phyloP scores from a whole-genome alignment of 768 basidiomycete species.

The Chalciporus pseudorubinellus region DNA sequence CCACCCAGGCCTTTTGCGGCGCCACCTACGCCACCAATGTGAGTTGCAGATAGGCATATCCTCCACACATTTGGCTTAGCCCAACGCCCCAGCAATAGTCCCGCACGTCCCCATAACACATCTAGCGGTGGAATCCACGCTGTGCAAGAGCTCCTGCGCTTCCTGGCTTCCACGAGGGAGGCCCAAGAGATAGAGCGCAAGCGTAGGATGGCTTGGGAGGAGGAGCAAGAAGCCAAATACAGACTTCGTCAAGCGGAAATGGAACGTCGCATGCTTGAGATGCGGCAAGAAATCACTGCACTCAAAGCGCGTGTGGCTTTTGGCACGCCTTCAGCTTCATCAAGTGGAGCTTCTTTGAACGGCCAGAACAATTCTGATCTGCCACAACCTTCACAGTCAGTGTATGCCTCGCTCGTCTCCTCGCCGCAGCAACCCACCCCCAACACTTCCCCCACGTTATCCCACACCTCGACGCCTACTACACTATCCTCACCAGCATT shows the following conservation, averaged over 20 bases:
- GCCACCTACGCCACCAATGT: slow-evolving; percentile 38
- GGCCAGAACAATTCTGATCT: background rate
- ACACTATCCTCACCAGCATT: slow-evolving; percentile 17
- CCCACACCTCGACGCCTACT: slow-evolving; percentile 28
- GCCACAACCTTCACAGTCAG: slow-evolving; percentile 11
- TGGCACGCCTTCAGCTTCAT: slow-evolving; percentile 13
- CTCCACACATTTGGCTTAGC: background rate
- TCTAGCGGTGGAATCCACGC: slow-evolving; percentile 40
- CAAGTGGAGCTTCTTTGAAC: background rate
- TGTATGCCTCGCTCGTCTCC: slow-evolving; percentile 1
- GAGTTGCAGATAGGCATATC: slow-evolving; percentile 16
- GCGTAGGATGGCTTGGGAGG: slow-evolving; percentile 65
- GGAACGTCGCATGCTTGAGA: slow-evolving; percentile 52
- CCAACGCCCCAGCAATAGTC: slow-evolving; percentile 7
- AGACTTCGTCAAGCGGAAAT: slow-evolving; percentile 55
- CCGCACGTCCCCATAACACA: slow-evolving; percentile 24
- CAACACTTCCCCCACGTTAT: slow-evolving; percentile 27
- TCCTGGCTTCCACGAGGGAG: slow-evolving; percentile 54
- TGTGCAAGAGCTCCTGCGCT: slow-evolving; percentile 60
- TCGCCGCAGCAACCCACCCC: slow-evolving; percentile 31
- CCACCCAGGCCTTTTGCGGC: slow-evolving; percentile 27
- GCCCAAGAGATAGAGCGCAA: slow-evolving; percentile 59
- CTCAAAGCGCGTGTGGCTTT: slow-evolving; percentile 42
- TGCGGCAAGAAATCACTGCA: slow-evolving; percentile 51
- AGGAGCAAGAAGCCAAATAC: slow-evolving; percentile 62